phyloP scores from a whole-genome alignment of 345 rosid genomes.

The Bruguiera sexangula region DNA sequence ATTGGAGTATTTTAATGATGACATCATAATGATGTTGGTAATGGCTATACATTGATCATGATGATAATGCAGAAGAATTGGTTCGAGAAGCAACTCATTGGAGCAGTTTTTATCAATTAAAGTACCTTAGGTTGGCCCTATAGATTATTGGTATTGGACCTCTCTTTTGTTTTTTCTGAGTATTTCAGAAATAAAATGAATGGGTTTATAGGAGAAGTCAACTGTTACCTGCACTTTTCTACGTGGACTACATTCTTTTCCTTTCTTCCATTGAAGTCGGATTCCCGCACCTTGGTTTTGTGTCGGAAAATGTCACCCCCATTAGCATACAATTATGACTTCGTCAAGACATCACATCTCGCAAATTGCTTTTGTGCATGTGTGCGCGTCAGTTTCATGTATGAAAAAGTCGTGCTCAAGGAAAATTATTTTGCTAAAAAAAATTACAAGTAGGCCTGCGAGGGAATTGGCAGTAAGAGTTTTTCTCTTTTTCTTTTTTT shows the following conservation, averaged over 20 bases:
- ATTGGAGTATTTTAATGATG: conserved; percentile 21
- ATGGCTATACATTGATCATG: conserved; percentile 20
- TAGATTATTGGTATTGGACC: too few relatives aligned
- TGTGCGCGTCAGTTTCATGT: neutral
- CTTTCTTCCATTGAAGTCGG: conserved; percentile 61
- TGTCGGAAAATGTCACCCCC: neutral
- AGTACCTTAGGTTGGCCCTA: conserved; percentile 31
- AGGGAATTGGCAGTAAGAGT: neutral
- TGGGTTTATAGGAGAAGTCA: conserved; percentile 11
- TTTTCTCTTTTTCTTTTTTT: too few relatives aligned
- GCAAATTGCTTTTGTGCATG: neutral
- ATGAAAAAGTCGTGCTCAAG: neutral
- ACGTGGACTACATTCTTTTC: conserved; percentile 87
- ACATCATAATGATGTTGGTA: conserved; percentile 15
- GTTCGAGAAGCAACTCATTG: conserved; percentile 33
- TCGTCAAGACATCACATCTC: neutral
- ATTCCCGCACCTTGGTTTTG: conserved; percentile 59
- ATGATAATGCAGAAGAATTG: conserved; percentile 23
- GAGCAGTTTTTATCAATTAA: conserved; percentile 24
- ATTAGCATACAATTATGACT: conserved; percentile 6
- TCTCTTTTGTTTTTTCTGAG: too few relatives aligned
- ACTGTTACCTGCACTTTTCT: conserved; percentile 77
- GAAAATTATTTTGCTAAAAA: too few relatives aligned
- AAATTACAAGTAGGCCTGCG: neutral
- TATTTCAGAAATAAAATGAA: too few relatives aligned